These are phyloP conservation scores for Stevia rebaudiana DNA, from an alignment of 140 eudicot species.

Conservation along the genomic window DNA sequence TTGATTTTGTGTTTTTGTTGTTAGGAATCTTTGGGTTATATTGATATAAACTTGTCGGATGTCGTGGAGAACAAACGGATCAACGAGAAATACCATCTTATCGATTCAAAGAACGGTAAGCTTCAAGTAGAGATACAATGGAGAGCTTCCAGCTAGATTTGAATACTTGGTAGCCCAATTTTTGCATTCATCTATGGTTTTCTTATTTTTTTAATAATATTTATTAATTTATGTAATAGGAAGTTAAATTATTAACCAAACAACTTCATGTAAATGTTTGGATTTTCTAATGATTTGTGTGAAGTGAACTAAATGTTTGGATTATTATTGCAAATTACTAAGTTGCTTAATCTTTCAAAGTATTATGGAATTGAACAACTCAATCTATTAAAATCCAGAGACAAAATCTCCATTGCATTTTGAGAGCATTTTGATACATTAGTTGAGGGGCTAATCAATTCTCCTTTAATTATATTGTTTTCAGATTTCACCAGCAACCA, in stretches of 20 bases:
- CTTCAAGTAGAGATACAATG: slow-evolving; percentile 91
- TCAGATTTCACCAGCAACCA: background rate
- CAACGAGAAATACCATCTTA: slow-evolving; percentile 77
- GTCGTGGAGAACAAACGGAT: slow-evolving; percentile 77
- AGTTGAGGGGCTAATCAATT: too few species aligned
- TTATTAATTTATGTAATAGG: background rate
- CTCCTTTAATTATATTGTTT: too few species aligned
- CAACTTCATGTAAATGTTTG: background rate
- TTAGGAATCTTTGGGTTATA: slow-evolving; percentile 78
- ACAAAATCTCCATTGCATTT: too few species aligned
- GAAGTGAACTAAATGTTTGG: too few species aligned
- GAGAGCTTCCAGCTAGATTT: slow-evolving; percentile 48
- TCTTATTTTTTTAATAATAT: background rate
- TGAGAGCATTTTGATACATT: too few species aligned
- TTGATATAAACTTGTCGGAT: slow-evolving; percentile 66
- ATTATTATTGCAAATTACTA: too few species aligned
- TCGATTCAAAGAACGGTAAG: slow-evolving; percentile 83
- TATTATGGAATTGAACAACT: too few species aligned
- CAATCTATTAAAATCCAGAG: too few species aligned
- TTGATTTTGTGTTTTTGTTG: slow-evolving; percentile 3
- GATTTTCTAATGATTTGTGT: too few species aligned
- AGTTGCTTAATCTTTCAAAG: too few species aligned
- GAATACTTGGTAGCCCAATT: background rate
- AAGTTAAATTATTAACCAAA: background rate
- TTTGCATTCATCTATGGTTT: background rate